phyloP scores from a whole-genome alignment of 129 eudicot genomes.

The Tagetes erecta region DNA sequence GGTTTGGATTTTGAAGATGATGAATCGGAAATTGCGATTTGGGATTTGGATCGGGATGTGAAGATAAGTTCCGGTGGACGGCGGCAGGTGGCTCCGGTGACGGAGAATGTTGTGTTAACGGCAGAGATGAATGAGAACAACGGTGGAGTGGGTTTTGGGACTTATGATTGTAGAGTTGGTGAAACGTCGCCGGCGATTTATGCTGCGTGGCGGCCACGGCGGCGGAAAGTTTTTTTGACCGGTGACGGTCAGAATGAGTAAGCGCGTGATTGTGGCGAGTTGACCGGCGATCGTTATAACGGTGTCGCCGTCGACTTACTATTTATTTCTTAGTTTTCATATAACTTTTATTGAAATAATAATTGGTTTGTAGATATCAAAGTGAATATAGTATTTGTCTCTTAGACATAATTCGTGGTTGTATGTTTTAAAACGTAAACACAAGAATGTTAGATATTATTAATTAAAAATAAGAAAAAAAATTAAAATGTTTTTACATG shows the following conservation, averaged over 20 bases:
- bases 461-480: no score
- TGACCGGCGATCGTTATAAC: slow-evolving; percentile 16
- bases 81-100: slow-evolving; percentile 22
- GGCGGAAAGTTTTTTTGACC: slow-evolving; percentile 24
- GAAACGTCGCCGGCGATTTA: slow-evolving; percentile 44
- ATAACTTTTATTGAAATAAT: slow-evolving; percentile 21
- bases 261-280: slow-evolving; percentile 20
- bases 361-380: slow-evolving; percentile 16
- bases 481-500: no score
- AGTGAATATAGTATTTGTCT: background rate
- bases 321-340: slow-evolving; percentile 25
- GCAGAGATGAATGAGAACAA: slow-evolving; percentile 31
- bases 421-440: no score
- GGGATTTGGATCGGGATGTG: slow-evolving; percentile 46
- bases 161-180: slow-evolving; percentile 51
- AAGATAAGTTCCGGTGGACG: slow-evolving; percentile 30
- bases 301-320: slow-evolving; percentile 20
- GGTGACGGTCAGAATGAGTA: slow-evolving; percentile 38
- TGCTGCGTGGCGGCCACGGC: slow-evolving; percentile 58
- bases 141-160: slow-evolving; percentile 46
- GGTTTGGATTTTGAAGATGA: slow-evolving; percentile 62
- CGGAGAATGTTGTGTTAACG: slow-evolving; percentile 40
- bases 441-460: no score
- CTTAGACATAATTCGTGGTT: no score
- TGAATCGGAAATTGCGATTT: slow-evolving; percentile 26